Conservation (phyloP, 106 monocot species). For the Dioscorea dumetorum region DNA sequence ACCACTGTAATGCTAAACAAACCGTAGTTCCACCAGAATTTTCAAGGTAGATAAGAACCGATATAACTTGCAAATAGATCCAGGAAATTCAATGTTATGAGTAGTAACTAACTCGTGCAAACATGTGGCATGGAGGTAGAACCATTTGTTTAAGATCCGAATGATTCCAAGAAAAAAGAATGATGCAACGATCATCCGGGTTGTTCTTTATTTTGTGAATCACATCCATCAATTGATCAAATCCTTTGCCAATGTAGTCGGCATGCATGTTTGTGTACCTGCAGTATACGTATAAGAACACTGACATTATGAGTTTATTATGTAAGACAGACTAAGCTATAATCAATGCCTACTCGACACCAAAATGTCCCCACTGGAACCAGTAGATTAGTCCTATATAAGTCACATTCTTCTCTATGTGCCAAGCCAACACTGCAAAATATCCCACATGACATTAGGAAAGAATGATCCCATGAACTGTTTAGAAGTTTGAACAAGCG, state of each 20-base stretch:
- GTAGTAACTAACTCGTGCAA: slow-evolving; percentile 66
- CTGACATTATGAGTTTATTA: too few relatives aligned
- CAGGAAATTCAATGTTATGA: background rate
- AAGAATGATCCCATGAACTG: too few relatives aligned
- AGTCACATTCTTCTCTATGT: slow-evolving; percentile 83
- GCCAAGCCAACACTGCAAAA: too few relatives aligned
- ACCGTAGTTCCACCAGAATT: background rate
- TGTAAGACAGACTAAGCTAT: slow-evolving; percentile 22
- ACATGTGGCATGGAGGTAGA: slow-evolving; percentile 98
- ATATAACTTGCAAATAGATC: background rate
- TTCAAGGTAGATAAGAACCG: background rate
- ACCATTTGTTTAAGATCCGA: slow-evolving; percentile 92
- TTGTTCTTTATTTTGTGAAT: slow-evolving; percentile 92
- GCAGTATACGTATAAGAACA: too few relatives aligned
- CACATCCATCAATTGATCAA: slow-evolving; percentile 75
- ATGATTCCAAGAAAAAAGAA: slow-evolving; percentile 96
- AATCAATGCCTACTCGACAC: slow-evolving; percentile 65
- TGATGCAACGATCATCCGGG: slow-evolving; percentile 84
- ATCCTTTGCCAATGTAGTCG: slow-evolving; percentile 84
- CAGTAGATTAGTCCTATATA: slow-evolving; percentile 96
- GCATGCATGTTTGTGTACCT: slow-evolving; percentile 74
- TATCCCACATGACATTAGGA: too few relatives aligned
- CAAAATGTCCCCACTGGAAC: slow-evolving; percentile 98
- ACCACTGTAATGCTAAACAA: background rate
- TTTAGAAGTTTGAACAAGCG: too few relatives aligned